A percentile compares a stretch with the other conserved stretches of the same genome.
Conservation (phyloP, 1,139 yeast species). For the Geotrichum australiense region DNA sequence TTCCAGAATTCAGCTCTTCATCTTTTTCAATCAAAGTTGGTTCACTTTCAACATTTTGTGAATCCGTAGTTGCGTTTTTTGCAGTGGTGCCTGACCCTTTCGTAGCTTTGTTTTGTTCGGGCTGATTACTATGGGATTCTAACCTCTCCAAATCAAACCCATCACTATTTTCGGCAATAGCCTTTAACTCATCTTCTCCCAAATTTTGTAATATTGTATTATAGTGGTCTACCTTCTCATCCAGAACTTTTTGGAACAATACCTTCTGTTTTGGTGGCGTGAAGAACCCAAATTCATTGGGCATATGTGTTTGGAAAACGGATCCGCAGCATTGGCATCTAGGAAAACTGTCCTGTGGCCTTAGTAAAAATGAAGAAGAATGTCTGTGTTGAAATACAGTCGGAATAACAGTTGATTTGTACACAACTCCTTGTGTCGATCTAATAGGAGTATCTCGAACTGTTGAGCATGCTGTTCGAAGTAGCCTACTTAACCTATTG, state of each 20-base stretch:
- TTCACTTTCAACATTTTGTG: too few species aligned
- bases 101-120: too few species aligned
- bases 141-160: too few species aligned
- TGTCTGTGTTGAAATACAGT: not conserved
- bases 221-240: conserved; percentile 11
- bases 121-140: too few species aligned
- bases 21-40: conserved; percentile 6
- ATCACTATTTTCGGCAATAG: conserved; percentile 19
- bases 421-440: too few species aligned
- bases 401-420: too few species aligned
- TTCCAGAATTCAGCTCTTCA: not conserved
- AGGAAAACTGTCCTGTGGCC: conserved; percentile 16
- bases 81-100: too few species aligned
- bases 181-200: conserved; percentile 9
- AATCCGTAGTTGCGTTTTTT: too few species aligned
- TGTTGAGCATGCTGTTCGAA: too few species aligned
- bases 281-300: conserved; percentile 40
- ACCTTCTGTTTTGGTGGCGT: conserved; percentile 11
- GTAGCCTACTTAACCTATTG: too few species aligned
- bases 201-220: conserved; percentile 15
- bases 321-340: conserved; percentile 46
- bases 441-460: too few species aligned
- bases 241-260: conserved; percentile 12
- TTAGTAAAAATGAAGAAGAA: not conserved
- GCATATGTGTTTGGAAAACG: conserved; percentile 39